These are phyloP conservation scores for Ceratocystis diversiconidia DNA, from an alignment of 2,329 filamentous ascomycete species.

Conservation along the genomic window DNA sequence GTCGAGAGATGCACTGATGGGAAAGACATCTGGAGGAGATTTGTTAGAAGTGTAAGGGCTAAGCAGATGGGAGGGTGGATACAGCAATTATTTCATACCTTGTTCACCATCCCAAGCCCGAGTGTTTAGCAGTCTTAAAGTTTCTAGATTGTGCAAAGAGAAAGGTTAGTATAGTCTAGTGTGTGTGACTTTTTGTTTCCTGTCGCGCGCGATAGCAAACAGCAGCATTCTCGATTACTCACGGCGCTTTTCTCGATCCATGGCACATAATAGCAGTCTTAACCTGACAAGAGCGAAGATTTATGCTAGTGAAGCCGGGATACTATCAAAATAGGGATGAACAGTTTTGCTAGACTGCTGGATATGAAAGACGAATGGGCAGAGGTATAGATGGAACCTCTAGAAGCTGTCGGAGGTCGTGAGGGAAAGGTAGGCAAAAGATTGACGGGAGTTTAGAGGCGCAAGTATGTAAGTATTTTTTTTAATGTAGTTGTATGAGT, in stretches of 20 bases:
- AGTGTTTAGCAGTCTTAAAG: slow-evolving; percentile 70
- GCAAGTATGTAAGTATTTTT: neutral
- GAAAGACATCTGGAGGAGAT: slow-evolving; percentile 51
- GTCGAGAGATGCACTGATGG: slow-evolving; percentile 67
- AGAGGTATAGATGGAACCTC: too few relatives aligned
- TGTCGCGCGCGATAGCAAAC: too few relatives aligned
- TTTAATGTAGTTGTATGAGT: neutral
- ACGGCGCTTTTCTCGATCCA: slow-evolving; percentile 19
- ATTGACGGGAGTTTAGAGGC: neutral
- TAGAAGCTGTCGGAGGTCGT: too few relatives aligned
- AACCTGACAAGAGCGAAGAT: slow-evolving; percentile 2
- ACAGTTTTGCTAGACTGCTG: too few relatives aligned
- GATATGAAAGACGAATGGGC: too few relatives aligned
- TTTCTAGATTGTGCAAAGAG: slow-evolving; percentile 4
- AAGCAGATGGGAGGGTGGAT: slow-evolving; percentile 17
- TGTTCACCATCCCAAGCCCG: slow-evolving; percentile 79
- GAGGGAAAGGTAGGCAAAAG: neutral
- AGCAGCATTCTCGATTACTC: neutral
- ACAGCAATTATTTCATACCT: slow-evolving; percentile 37
- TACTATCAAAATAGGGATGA: too few relatives aligned
- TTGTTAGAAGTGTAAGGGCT: slow-evolving; percentile 18
- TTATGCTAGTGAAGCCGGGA: neutral
- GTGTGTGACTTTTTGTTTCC: too few relatives aligned
- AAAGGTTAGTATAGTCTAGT: neutral
- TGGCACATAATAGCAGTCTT: slow-evolving; percentile 18